phyloP scores from a whole-genome alignment of 306 rosid genomes.

The Pterocarpus macrocarpus region DNA sequence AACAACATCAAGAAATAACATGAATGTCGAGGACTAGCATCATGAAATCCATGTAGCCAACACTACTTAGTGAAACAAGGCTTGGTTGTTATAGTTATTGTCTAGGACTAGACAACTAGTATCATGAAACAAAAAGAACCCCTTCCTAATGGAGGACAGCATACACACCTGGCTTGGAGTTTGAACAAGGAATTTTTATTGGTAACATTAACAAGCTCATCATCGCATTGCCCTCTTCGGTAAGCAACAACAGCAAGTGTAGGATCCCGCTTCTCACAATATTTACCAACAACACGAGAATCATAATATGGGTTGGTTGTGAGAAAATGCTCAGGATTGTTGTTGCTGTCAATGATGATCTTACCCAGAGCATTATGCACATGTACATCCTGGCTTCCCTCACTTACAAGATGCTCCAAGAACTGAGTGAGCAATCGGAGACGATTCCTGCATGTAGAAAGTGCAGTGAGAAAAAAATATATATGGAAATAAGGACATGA shows the following conservation, averaged over 20 bases:
- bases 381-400: conserved; percentile 91
- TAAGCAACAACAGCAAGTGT: conserved; percentile 89
- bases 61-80: not conserved
- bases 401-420: conserved; percentile 92
- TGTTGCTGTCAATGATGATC: conserved; percentile 85
- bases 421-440: conserved; percentile 83
- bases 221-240: conserved; percentile 87
- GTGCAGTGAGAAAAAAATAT: conserved; percentile 19
- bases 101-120: not conserved
- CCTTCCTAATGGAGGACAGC: conserved; percentile 1
- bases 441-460: conserved; percentile 66
- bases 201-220: conserved; percentile 81
- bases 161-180: conserved; percentile 83
- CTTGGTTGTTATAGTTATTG: not conserved
- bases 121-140: not conserved
- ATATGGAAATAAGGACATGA: conserved; percentile 18
- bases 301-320: conserved; percentile 89
- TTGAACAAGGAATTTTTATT: conserved; percentile 83
- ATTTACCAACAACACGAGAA: conserved; percentile 91
- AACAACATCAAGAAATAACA: conserved; percentile 32
- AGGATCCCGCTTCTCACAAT: conserved; percentile 90
- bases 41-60: not conserved
- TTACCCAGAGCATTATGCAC: conserved; percentile 90
- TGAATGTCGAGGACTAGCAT: not conserved
- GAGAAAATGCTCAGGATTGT: conserved; percentile 88